Evolutionary conservation across 2,329 filamentous ascomycete genomes (phyloP), one percentile per base, ranked within the genome.

Genomic region (Fusarium sarcochroum): DNA sequence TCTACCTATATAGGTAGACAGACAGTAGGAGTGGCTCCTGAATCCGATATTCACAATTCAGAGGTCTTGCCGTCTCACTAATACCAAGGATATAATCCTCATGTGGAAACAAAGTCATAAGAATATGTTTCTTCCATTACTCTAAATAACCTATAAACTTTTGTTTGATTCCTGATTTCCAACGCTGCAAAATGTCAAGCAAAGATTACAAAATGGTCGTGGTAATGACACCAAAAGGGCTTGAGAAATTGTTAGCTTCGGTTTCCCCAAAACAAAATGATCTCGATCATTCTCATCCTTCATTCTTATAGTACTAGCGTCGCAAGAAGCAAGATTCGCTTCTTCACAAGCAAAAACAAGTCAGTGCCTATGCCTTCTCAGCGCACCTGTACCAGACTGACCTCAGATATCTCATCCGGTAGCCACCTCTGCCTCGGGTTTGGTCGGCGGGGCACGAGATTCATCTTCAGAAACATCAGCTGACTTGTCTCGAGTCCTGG

Each of bases 391-490:
- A 20, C 20, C 45, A 62, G 18, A 70, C 75, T 70, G 66, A 77
- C 75, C 70, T 76, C 64, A 27, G 35, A 60, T 54, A 57, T 64
- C 63, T 61, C 45, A 50, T 68, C 62, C 53, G 35, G 45, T 60
- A 23, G 51, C 44, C 21, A 59, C 46, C 46, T 68, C 66, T 45
- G 32, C 42, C 48, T 68, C 59, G 40, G 68, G 38, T 34, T 73
- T 76, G 48, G 48, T 38, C 40, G 62, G 53, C 10, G 70, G 58
- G 25, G 65, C 69, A 67, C 60, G 64, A 56, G 69, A 47, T 63
- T 73, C 73, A 74, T 76, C 77, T 78, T 79, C 73, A 68, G 68
- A 83, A 84, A 78, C 79, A 87, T 89, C 87, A 89, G 84, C 85
- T 77, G 82, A 83, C 79, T 80, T 86, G 78, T 82, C 78, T 80